A percentile compares a stretch with the other conserved stretches of the same genome.
Conservation (phyloP, 331 rosid species). For the Dryas integrifolia region DNA sequence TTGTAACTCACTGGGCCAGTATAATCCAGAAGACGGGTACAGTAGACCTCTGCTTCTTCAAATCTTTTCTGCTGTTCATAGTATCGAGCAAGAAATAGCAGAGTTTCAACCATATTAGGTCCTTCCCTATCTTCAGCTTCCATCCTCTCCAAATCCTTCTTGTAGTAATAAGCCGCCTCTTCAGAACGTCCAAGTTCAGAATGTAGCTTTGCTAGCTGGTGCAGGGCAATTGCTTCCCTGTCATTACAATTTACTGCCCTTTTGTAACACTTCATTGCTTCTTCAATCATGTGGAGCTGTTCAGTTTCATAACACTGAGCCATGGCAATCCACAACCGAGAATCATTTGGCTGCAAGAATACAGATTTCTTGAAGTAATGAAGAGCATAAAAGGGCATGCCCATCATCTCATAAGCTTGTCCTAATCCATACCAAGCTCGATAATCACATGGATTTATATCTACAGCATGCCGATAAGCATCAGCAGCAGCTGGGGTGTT, state of each 20-base stretch:
- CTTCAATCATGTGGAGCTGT: constrained; percentile 79
- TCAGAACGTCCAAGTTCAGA: constrained; percentile 58
- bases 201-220: constrained; percentile 72
- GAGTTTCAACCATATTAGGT: constrained; percentile 86
- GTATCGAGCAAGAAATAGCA: constrained; percentile 67
- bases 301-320: constrained; percentile 84
- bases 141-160: constrained; percentile 88
- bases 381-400: constrained; percentile 82
- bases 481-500: constrained; percentile 91
- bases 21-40: constrained; percentile 89
- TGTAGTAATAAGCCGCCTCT: constrained; percentile 85
- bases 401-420: constrained; percentile 96
- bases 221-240: constrained; percentile 85
- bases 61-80: constrained; percentile 48
- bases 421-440: constrained; percentile 98
- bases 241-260: constrained; percentile 80
- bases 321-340: constrained; percentile 93
- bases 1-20: constrained; percentile 76
- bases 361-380: constrained; percentile 83
- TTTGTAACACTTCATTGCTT: constrained; percentile 77
- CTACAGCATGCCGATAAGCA: constrained; percentile 91
- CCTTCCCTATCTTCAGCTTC: constrained; percentile 90
- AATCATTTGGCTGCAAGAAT: constrained; percentile 82
- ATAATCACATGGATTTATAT: constrained; percentile 74
- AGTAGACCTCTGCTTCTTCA: constrained; percentile 86